Base-by-base conservation (phyloP, 768 basidiomycete species). In the Phaeotremella skinneri region DNA sequence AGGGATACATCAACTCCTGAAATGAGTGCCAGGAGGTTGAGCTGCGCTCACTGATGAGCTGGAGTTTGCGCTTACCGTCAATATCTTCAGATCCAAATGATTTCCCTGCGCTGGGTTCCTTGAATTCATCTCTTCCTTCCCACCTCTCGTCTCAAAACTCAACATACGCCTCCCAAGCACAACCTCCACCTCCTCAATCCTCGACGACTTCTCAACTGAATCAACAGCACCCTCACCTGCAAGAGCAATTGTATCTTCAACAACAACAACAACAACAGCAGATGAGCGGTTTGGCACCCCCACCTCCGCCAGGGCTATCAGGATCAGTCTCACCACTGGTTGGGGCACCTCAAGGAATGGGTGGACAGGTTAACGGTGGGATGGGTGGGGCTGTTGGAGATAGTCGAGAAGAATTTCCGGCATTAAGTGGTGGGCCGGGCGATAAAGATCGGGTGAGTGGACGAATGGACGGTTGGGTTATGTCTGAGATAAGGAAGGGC, bases 21-120 rank as follows among this genome's bases (percentile, higher is more conserved):
- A n/a, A n/a, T n/a, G n/a, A n/a, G 43, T 13, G 13, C 7, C 34
- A 37, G 34, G 34, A 37, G 34, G 9, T 17, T 37, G 34, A 7
- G 34, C 34, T 37, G 34, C 34, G n/a, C n/a, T n/a, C n/a, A n/a
- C n/a, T n/a, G n/a, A n/a, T 55, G 52, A 34, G 59, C 68, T 31
- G 66, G 71, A 68, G 56, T 39, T 52, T 61, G 2, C 25, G 27
- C 32, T 49, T 52, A 20, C 2, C 42, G 29, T 48, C 25, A 53
- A 20, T n/a, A 11, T 59, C 20, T 20, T 52, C 16, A 69, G 73
- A 76, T 51, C 60, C 68, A 23, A 72, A 62, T 48, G 75, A 76
- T 43, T 76, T 76, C 47, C 75, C 75, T 49, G 75, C 73, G 16
- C 62, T 76, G 16, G 66, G 66, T 43, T 59, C 72, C 31, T 65